These are phyloP conservation scores for Pholiota adiposa DNA, from an alignment of 1,284 basidiomycete genomes.

Conservation along the genomic window DNA sequence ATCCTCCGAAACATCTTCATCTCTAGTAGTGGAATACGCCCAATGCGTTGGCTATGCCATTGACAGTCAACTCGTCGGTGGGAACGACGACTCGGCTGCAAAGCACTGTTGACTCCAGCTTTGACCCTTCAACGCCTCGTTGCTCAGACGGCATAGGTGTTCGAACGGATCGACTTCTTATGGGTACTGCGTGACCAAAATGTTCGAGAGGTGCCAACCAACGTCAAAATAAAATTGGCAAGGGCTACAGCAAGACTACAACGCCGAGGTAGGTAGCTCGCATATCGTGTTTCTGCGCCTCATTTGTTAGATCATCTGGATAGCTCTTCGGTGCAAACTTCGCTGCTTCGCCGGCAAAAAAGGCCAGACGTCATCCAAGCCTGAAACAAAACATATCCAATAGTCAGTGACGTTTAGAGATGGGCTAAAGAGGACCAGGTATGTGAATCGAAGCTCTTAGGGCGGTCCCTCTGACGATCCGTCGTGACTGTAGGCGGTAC, in stretches of 20 bases:
- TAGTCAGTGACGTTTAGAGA: not conserved
- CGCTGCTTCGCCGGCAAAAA: not conserved
- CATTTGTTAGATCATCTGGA: not conserved
- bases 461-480: not conserved
- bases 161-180: not conserved
- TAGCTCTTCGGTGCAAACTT: not conserved
- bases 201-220: not conserved
- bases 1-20: too few relatives aligned
- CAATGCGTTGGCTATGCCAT: too few relatives aligned
- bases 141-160: too few relatives aligned
- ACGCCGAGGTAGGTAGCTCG: not conserved
- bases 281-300: too few relatives aligned
- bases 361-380: not conserved
- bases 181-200: not conserved
- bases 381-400: not conserved
- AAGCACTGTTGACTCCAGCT: too few relatives aligned
- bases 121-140: not conserved
- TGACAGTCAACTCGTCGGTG: too few relatives aligned
- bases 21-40: too few relatives aligned
- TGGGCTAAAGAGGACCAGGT: not conserved
- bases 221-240: not conserved
- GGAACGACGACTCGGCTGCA: too few relatives aligned
- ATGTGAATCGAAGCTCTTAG: not conserved
- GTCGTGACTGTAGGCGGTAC: not conserved
- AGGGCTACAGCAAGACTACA: not conserved